Evolutionary conservation across 371 early-diverging fungal species (phyloP).

Genomic region (Saksenaea oblongispora): DNA sequence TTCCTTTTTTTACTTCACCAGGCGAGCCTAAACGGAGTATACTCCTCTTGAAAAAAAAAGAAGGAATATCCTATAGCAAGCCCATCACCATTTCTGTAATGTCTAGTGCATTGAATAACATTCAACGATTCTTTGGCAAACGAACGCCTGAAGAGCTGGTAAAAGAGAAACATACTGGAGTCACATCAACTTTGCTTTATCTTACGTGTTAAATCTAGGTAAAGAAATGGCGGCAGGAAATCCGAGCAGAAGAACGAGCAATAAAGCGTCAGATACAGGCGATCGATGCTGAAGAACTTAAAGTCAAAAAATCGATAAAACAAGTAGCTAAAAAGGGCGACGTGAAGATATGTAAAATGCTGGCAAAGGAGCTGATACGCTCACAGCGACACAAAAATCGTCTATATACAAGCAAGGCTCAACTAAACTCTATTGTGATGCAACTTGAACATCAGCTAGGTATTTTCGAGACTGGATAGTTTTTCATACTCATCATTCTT

Average conservation of each 20-base stretch:
- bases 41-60: too few species aligned
- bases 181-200: neutral
- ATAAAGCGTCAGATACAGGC: conserved; percentile 82
- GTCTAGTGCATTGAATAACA: conserved; percentile 35
- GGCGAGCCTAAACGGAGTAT: too few species aligned
- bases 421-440: conserved; percentile 89
- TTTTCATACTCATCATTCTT: neutral
- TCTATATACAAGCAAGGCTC: conserved; percentile 87
- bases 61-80: neutral
- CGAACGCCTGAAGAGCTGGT: conserved; percentile 67
- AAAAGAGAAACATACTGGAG: conserved; percentile 9
- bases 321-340: conserved; percentile 89
- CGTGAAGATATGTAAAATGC: conserved; percentile 68
- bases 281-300: conserved; percentile 83
- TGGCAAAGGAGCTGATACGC: conserved; percentile 87
- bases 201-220: conserved; percentile 51
- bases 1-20: too few species aligned
- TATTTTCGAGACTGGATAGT: conserved; percentile 21
- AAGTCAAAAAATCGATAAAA: conserved; percentile 80
- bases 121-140: conserved; percentile 67
- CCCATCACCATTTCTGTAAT: conserved; percentile 8
- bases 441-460: conserved; percentile 89
- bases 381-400: conserved; percentile 80
- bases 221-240: conserved; percentile 86
- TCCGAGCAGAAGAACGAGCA: conserved; percentile 86